A percentile compares a stretch with the other conserved stretches of the same genome.
Conservation (phyloP, 2,329 filamentous ascomycete genomes). For the Arthrobotrys pseudoclavata region DNA sequence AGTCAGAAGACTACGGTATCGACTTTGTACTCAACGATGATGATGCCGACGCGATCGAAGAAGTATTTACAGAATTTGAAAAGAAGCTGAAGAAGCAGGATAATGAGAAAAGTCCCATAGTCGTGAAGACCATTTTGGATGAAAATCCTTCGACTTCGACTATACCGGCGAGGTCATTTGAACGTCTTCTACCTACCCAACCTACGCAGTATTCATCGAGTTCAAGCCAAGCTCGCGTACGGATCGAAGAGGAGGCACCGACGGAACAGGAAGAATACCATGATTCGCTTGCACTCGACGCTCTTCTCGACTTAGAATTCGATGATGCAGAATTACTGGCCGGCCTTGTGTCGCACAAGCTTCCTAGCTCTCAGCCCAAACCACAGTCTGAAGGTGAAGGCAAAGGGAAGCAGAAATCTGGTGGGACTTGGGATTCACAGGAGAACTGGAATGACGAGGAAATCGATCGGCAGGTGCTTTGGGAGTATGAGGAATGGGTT, state of each 20-base stretch:
- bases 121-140: not conserved
- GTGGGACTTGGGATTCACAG: constrained; percentile 34
- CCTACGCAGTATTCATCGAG: constrained; percentile 11
- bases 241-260: constrained; percentile 16
- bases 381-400: not conserved
- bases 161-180: not conserved
- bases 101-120: not conserved
- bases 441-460: constrained; percentile 45
- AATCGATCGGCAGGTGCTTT: constrained; percentile 50
- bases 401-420: constrained; percentile 9
- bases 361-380: constrained; percentile 46
- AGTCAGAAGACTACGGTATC: constrained; percentile 51
- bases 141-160: not conserved
- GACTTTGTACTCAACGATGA: constrained; percentile 57
- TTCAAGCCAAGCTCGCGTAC: not conserved
- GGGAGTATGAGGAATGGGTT: constrained; percentile 54
- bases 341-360: constrained; percentile 39
- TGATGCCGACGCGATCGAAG: constrained; percentile 50
- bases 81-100: constrained; percentile 39
- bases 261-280: constrained; percentile 53
- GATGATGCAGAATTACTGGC: constrained; percentile 58
- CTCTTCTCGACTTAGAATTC: constrained; percentile 52
- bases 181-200: constrained; percentile 7
- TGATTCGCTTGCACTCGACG: constrained; percentile 52
- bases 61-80: constrained; percentile 47